Base-by-base conservation (phyloP, 495 filamentous ascomycete species). In the Annulohypoxylon moriforme region DNA sequence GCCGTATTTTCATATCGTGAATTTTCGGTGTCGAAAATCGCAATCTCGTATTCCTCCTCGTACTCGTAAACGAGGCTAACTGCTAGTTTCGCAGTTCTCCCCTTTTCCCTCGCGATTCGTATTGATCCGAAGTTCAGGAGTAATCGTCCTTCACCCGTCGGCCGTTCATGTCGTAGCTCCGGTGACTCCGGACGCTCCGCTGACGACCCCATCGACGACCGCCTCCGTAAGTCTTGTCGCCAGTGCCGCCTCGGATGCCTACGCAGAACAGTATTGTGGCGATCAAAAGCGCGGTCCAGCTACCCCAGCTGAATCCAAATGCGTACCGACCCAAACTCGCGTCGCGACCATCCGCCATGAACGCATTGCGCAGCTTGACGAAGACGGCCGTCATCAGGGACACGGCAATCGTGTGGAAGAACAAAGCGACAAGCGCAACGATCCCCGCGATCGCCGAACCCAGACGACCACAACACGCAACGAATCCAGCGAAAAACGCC, bases 221-320 rank as follows among this genome's bases (percentile, higher is more conserved):
- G 16, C 55, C 14, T 25, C 53, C 47, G 2, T 4, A 27, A 16
- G 55, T 42, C 4, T 10, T 40, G 20, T 52, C 49, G 7, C 61
- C 67, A 8, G 33, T 42, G 4, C 29, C 63, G 6, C 71, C 58
- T 18, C 76, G 76, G 16, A 73, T 84, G 20, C 84, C 86, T 1
- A 88, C 52, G 80, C 89, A 94, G 82, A 94, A 92, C 16, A 94
- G 76, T 25, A 94, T 55, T 11, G 88, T 91, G 14, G 92, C 87
- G 57, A 97, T 79, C 66, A 94, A 81, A 52, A 93, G 85, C 50
- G 88, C 89, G 1, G 85, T 88, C 74, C 90, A 88, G 4, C 92
- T 86, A 2, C 90, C 90, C 94, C 94, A 97, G 81, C 91, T 93
- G 81, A 97, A 97, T 27, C 88, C 94, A 72, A 92, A 94, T 6